Base-by-base conservation (phyloP, 1,284 basidiomycete genomes). In the Ustilago esculenta region DNA sequence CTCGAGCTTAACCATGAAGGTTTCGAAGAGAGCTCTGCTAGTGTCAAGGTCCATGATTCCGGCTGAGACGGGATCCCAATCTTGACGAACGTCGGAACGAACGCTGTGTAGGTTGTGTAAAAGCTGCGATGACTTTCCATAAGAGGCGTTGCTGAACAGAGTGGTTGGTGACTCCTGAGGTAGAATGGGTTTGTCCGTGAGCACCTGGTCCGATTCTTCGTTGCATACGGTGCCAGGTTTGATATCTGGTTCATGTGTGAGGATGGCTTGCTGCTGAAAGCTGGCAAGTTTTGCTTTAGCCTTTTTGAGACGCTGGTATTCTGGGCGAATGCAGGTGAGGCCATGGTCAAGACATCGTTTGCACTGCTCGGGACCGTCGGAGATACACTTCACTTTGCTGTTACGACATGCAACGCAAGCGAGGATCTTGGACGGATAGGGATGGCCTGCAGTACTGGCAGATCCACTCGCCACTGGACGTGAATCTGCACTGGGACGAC, bases 321-420 rank as follows among this genome's bases (percentile, higher is more conserved):
- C 63, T 12, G 63, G 63, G 9, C 63, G 55, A 23, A 66, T 66
- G 40, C 63, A 69, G 21, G 55, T 49, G 25, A 69, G 52, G 2
- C 59, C 54, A 18, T 65, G 57, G 11, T 57, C 55, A n/a, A 55
- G 54, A 23, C 66, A 69, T 21, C 66, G 45, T 25, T 69, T 61
- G 52, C 66, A 69, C 20, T 50, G 50, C 14, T 59, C 60, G 6
- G 59, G 59, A 14, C 54, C 43, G 12, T 64, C 55, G 10, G 66
- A 64, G 35, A 58, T 53, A 49, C 66, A 69, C 14, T 66, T 66
- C 51, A 66, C 56, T 27, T 66, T 69, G 39, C 60, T 69, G 27
- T 69, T 63, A 17, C 66, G 59, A 18, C 66, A 69, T 11, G 58
- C 66, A 18, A 69, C 59, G 24, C 66, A 69, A 15, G 66, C 66